Percentiles rank a stretch among this genome's conserved stretches.
Evolutionary conservation across 2,329 filamentous ascomycete species (phyloP).

Genomic region (Cladophialophora carrionii): DNA sequence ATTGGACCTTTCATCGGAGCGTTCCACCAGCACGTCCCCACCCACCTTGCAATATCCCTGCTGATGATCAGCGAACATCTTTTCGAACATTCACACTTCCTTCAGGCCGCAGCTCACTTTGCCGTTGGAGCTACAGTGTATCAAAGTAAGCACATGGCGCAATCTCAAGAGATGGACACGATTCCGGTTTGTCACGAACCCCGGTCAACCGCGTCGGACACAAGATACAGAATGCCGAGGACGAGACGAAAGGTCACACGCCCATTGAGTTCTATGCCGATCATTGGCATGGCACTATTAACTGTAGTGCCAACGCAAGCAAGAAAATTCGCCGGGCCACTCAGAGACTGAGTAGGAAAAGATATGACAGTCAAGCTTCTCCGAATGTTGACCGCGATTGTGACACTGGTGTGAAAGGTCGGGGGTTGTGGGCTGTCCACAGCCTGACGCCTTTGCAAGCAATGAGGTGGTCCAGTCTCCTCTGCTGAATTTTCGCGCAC

Average conservation of each 20-base stretch:
- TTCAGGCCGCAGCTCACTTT: background rate
- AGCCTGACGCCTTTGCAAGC: background rate
- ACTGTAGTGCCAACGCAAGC: background rate
- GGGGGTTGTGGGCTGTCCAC: background rate
- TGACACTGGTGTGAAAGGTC: background rate
- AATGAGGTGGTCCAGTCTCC: background rate
- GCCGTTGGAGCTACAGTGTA: background rate
- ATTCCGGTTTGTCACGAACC: background rate
- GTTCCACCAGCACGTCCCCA: background rate
- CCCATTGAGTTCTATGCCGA: background rate
- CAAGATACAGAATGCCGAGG: background rate
- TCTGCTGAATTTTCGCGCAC: background rate
- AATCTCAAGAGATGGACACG: background rate
- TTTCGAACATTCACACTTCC: background rate
- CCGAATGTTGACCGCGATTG: background rate
- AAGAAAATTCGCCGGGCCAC: conserved; percentile 1
- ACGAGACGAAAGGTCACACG: background rate
- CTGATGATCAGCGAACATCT: background rate
- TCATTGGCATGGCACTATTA: background rate
- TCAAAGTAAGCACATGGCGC: background rate
- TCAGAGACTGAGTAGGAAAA: background rate
- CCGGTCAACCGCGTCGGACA: background rate
- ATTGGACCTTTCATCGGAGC: background rate
- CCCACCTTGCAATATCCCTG: background rate
- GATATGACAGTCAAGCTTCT: background rate